Evolutionary conservation across 164 flowering plant species (phyloP), one percentile per base, ranked within the genome.

Genomic region (Berberis vulgaris): DNA sequence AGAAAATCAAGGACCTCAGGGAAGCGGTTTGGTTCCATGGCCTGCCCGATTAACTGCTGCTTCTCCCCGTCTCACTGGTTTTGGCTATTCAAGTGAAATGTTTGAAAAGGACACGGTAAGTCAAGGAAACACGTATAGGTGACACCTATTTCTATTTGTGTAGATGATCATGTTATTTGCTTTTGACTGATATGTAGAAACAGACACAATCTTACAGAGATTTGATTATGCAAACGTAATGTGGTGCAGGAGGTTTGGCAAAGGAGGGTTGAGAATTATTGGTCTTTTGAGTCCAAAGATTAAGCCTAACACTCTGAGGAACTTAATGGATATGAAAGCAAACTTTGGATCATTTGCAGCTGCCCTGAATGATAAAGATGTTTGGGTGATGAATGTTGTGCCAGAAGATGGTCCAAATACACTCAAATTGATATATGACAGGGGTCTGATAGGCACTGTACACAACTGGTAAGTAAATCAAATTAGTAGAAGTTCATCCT

Each of bases 301-400:
- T 49, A 43, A 73, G 58, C 54, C 82, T 1, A 74, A 86, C 45
- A 76, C 85, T 46, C 7, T 86, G n/a, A 82, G 95, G 73, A 88
- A 90, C 57, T 44, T 88, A 76, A 88, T 90, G 95, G 95, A 88
- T 69, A 88, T 90, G 97, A 90, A 86, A 64, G 92, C 97, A 59
- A 76, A 83, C 73, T 60, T 90, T 65, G 97, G 97, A 42, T 90
- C 92, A 54, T 90, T 90, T 72, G 97, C 89, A 46, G 95, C 92
- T 66, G 86, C 95, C 59, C 75, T 90, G 73, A 86, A 77, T 54
- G 74, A 67, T 60, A 85, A 86, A 76, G 79, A 83, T 76, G 89
- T 88, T 41, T 90, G 97, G 95, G 97, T 90, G 55, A 90, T 88
- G 97, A 90, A 88, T 74, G 89, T 84, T 47, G 88, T 88, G 11